Base-by-base conservation (phyloP, 2,329 filamentous ascomycete species). In the Teratosphaeriaceae sp. region DNA sequence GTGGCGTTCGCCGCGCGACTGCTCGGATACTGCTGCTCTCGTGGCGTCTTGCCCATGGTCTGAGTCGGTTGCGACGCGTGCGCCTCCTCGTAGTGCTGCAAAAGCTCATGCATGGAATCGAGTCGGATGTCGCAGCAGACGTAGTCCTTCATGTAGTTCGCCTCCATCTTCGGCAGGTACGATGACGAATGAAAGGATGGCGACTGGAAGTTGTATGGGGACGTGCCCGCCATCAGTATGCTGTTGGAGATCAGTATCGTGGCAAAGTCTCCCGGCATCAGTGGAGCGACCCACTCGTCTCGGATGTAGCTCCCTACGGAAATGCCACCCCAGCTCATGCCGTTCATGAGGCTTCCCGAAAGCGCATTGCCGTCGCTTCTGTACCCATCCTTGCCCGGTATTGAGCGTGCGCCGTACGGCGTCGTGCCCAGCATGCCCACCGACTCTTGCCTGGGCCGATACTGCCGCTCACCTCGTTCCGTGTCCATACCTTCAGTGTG, bases 61-160 rank as follows among this genome's bases (percentile, higher is more conserved):
- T 65, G 62, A 2, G 58, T 64, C 12, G 62, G 62, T 37, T 62
- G 58, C 50, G 85, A 81, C 13, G 88, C 90, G 65, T 98, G 92
- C 43, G 84, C 80, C 67, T 96, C 90, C 67, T 98, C 92, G 62
- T 96, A 98, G 65, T 98, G 92, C 62, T 95, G 88, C 36, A 98
- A 73, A 36, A 98, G 75, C 61, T 97, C 92, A 68, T 98, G 92
- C 54, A 98, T 78, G 39, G 89, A 94, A 19, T 89, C 85, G 53
- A 96, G 76, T 23, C 84, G 90, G 57, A 87, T 79, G 58, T 88
- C 88, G 68, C 92, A 98, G 70, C 92, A 98, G 40, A 84, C 84
- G 68, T 97, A 97, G 69, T 97, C 89, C 66, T 84, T 84, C 87
- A 97, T 94, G 65, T 96, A 98, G 61, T 90, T 92, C 48, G 90